Base-by-base conservation (phyloP, 2,329 filamentous ascomycete species). In the Aspergillus tanneri region DNA sequence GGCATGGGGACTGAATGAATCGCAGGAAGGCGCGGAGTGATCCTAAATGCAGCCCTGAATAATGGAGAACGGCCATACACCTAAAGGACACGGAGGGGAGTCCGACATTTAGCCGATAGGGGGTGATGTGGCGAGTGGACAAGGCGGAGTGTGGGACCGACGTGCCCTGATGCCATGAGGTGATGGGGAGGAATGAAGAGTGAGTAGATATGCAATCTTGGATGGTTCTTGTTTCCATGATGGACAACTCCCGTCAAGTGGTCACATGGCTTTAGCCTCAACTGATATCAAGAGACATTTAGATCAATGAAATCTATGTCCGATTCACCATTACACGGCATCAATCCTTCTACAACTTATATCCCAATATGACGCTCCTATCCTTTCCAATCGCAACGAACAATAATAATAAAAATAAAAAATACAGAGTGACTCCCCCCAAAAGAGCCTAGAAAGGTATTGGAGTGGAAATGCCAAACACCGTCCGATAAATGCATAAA, bases 81-180 rank as follows among this genome's bases (percentile, higher is more conserved):
- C 18, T 23, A 63, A 55, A 25, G 47, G 58, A 37, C 47, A 63
- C 60, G 58, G 54, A 57, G 54, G 39, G 25, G 23, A 24, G 10
- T 9, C 63, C 63, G 63, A 65, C 45, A 61, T 59, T 64, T 62
- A 63, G 38, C 61, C 62, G 61, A 12, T 34, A n/a, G 38, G 27
- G 46, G 53, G 36, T 23, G 25, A 39, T 19, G 12, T 19, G 8
- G 27, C 24, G 18, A 27, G 46, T 14, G 25, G 50, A 30, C 21
- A 8, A 18, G 3, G 12, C 51, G 57, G 59, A 55, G 45, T 48
- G 22, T 55, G 55, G 57, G 58, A 14, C 59, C 59, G 59, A 22
- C 6, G 43, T 37, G 32, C 43, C 43, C 23, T 23, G 36, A 36
- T 18, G n/a, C n/a, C n/a, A 28, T 34, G 16, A 18, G 5, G 5